Evolutionary conservation across 805 yeast genomes (phyloP), one percentile per base, ranked within the genome.

Genomic region (Kuraishia floccosa): DNA sequence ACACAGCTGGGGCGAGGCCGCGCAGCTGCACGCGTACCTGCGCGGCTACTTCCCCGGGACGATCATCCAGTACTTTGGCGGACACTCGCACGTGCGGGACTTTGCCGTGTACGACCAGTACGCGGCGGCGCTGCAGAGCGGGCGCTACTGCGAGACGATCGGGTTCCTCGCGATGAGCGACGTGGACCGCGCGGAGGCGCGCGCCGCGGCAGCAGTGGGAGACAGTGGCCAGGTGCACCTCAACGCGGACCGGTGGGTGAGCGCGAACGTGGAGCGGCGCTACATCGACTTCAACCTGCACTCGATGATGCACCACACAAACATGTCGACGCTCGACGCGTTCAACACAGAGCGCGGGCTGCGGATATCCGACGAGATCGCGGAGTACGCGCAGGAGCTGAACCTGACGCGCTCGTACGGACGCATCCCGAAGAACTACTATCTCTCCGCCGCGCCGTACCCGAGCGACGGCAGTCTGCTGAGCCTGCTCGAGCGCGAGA

Each of bases 21-120:
- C 54, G 35, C 35, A 52, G 3, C 49, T 77, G 25, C 75, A 76
- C 39, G 27, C 45, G 0, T 52, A 50, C 5, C 52, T 89, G 17
- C 67, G 96, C 36, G 36, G 48, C 17, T 56, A 53, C 17, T 80
- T 70, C 43, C 89, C 93, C 5, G 49, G 63, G 19, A 63, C 67
- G 0, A 59, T 74, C 1, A 80, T 89, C 32, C 95, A 85, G 49
- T 83, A 80, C 43, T 78, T 89, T 53, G 97, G 96, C 2, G 97
- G 96, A 1, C 97, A 89, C 54, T 76, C 93, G 18, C 97, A 89
- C 49, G 74, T 89, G 11, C 63, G 97, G 38, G 97, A 89, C 52
- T 89, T 79, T 51, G 66, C 72, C 6, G 58, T 71, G 3, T 60
- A 76, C 30, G 97, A 89, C 46, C 55, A 60, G 2, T 58, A 56